Conservation (phyloP, 139 green algal genomes). For the Closterium sp. region DNA sequence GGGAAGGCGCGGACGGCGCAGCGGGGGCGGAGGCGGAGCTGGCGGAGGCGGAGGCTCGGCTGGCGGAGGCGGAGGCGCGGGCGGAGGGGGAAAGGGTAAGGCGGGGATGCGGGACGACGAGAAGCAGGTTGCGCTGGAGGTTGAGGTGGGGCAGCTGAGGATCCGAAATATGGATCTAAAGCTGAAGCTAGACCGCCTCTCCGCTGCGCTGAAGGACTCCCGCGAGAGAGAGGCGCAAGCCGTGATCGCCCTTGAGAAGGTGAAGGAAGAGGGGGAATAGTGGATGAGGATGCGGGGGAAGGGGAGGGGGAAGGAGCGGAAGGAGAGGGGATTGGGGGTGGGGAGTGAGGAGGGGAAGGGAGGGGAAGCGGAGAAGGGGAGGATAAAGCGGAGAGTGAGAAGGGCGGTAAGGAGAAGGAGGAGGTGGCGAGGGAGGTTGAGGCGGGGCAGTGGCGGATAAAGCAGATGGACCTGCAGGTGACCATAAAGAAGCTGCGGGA, state of each 20-base stretch:
- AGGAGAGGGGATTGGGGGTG: background rate
- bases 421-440: conserved; percentile 2
- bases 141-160: conserved; percentile 2
- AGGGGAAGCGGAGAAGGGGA: background rate
- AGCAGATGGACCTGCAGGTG: conserved; percentile 6
- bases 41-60: too few species aligned
- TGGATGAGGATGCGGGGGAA: background rate
- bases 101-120: background rate
- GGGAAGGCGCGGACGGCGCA: background rate
- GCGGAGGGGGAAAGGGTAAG: background rate
- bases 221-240: background rate
- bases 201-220: background rate
- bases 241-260: background rate
- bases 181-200: background rate
- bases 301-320: background rate
- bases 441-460: background rate
- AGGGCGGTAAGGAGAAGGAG: background rate
- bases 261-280: background rate
- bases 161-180: conserved; percentile 5
- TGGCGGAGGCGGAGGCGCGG: too few species aligned
- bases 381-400: background rate
- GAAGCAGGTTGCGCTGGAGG: background rate
- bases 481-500: background rate
- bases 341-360: background rate
- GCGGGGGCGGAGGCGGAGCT: background rate